phyloP scores from a whole-genome alignment of 768 basidiomycete species.

The Kwoniella mangroviensis region DNA sequence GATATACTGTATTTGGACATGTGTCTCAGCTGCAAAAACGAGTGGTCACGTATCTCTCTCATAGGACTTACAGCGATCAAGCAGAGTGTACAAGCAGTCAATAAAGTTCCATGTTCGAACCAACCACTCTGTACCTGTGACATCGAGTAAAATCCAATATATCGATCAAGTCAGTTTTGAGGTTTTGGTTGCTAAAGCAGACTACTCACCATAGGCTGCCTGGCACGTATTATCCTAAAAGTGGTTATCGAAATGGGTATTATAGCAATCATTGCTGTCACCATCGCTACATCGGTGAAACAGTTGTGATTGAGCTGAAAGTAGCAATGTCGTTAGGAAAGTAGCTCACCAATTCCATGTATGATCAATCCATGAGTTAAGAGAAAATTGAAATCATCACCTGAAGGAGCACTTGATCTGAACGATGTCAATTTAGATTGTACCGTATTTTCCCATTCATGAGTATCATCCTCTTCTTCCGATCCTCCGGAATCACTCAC shows the following conservation, averaged over 20 bases:
- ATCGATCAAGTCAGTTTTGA: no score
- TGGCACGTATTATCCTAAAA: slow-evolving; percentile 12
- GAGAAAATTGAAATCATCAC: slow-evolving; percentile 26
- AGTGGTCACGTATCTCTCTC: background rate
- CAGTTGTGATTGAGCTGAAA: background rate
- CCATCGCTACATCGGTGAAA: slow-evolving; percentile 19
- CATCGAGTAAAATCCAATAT: background rate
- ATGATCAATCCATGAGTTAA: slow-evolving; percentile 28
- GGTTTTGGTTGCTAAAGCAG: background rate
- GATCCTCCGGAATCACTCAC: slow-evolving; percentile 5
- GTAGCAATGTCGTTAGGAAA: background rate
- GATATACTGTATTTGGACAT: slow-evolving; percentile 21
- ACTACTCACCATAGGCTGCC: slow-evolving; percentile 1
- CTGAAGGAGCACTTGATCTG: slow-evolving; percentile 8
- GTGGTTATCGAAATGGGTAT: slow-evolving; percentile 21
- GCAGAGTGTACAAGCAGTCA: slow-evolving; percentile 14
- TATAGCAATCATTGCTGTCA: slow-evolving; percentile 25
- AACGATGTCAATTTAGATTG: background rate
- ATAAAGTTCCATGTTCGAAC: slow-evolving; percentile 33
- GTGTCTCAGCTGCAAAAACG: no score
- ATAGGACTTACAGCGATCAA: slow-evolving; percentile 23
- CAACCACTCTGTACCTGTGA: slow-evolving; percentile 27
- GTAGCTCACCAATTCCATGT: slow-evolving; percentile 26
- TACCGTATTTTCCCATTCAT: background rate
- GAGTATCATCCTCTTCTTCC: background rate